phyloP scores from a whole-genome alignment of 805 yeast species.

The Grigorovia humatica region DNA sequence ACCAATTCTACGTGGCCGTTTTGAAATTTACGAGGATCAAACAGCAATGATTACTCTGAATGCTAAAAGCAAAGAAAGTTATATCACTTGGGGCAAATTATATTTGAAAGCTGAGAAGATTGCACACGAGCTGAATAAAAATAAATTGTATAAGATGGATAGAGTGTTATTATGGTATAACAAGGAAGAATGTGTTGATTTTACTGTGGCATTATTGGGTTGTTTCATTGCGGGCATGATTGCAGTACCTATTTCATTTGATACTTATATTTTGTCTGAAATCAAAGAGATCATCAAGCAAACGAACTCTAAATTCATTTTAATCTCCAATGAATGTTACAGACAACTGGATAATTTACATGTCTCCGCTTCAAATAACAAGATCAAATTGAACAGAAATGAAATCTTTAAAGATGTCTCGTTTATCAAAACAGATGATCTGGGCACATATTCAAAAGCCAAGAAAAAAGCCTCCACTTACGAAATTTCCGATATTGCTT shows the following conservation, averaged over 20 bases:
- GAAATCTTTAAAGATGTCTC: conserved; percentile 23
- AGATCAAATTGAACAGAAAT: conserved; percentile 23
- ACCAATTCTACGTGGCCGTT: conserved; percentile 63
- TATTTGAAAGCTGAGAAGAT: conserved; percentile 76
- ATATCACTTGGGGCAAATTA: conserved; percentile 85
- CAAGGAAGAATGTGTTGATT: conserved; percentile 75
- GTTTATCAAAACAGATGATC: conserved; percentile 63
- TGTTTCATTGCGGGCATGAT: conserved; percentile 89
- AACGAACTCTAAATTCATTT: conserved; percentile 67
- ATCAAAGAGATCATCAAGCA: conserved; percentile 59
- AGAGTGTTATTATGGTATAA: conserved; percentile 78
- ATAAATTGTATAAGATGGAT: conserved; percentile 57
- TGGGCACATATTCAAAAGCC: conserved; percentile 60
- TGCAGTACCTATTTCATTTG: conserved; percentile 85
- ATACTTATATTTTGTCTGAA: conserved; percentile 50
- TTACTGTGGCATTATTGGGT: conserved; percentile 76
- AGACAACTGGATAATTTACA: conserved; percentile 62
- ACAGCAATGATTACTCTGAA: conserved; percentile 67
- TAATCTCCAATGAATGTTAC: conserved; percentile 71
- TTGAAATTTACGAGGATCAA: conserved; percentile 51
- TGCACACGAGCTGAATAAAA: conserved; percentile 38
- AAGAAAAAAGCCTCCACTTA: conserved; percentile 51
- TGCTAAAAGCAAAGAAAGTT: conserved; percentile 67
- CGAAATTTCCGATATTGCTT: conserved; percentile 77
- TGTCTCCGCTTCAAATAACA: conserved; percentile 30